These are phyloP conservation scores for Epichloe sibirici DNA, from an alignment of 2,329 filamentous ascomycete species.

Conservation along the genomic window DNA sequence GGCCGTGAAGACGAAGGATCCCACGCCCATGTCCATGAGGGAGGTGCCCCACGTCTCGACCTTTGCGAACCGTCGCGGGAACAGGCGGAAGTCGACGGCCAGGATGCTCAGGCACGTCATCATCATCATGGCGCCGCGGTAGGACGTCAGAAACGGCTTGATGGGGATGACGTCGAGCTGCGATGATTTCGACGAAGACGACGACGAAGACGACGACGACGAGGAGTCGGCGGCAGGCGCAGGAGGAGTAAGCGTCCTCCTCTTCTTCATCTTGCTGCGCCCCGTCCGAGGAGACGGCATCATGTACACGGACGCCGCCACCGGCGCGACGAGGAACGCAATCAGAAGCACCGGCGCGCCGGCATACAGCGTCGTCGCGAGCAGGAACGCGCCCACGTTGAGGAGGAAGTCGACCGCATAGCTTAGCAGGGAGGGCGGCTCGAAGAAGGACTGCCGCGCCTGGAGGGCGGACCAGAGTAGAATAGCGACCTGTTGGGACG, in stretches of 20 bases:
- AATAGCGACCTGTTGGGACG: conserved; percentile 52
- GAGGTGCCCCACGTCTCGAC: conserved; percentile 99
- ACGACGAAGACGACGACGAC: not conserved
- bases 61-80: conserved; percentile 90
- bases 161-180: conserved; percentile 46
- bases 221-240: not conserved
- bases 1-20: conserved; percentile 91
- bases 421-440: conserved; percentile 54
- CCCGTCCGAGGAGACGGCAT: conserved; percentile 33
- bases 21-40: conserved; percentile 96
- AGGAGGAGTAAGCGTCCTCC: not conserved
- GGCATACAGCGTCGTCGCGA: conserved; percentile 78
- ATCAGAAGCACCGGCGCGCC: conserved; percentile 61
- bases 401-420: conserved; percentile 75
- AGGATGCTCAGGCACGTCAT: conserved; percentile 83
- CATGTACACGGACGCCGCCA: conserved; percentile 47
- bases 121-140: conserved; percentile 83
- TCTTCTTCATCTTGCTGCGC: conserved; percentile 13
- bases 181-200: not conserved
- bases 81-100: conserved; percentile 91
- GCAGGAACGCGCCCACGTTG: conserved; percentile 70
- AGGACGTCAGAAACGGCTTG: conserved; percentile 87
- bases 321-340: conserved; percentile 60
- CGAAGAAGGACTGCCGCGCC: conserved; percentile 72
- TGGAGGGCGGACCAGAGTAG: conserved; percentile 86